Conservation (phyloP, 2,329 filamentous ascomycete genomes). For the Aspergillus sclerotialis region DNA sequence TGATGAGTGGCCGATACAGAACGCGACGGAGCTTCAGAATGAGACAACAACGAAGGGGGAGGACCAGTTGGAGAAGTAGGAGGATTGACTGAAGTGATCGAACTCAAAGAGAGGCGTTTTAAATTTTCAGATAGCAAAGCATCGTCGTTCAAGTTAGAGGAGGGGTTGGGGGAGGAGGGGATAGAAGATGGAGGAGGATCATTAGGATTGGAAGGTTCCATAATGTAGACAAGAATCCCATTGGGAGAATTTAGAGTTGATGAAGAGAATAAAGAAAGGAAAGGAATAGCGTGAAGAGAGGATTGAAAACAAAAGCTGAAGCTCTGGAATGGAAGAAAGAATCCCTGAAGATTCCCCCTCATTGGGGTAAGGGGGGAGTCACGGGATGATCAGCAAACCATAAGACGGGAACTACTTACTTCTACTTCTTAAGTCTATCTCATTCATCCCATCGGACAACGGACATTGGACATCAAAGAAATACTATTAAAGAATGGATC, state of each 20-base stretch:
- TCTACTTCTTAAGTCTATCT: too few species aligned
- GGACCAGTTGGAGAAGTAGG: slow-evolving; percentile 19
- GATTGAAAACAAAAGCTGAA: too few species aligned
- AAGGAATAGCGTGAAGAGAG: background rate
- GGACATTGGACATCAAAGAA: too few species aligned
- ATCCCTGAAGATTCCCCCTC: slow-evolving; percentile 4
- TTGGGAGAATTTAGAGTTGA: slow-evolving; percentile 1
- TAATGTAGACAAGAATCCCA: slow-evolving; percentile 16
- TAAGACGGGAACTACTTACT: too few species aligned
- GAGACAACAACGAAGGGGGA: slow-evolving; percentile 18
- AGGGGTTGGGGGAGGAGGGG: slow-evolving; percentile 7
- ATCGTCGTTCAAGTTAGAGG: slow-evolving; percentile 11
- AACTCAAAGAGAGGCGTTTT: slow-evolving; percentile 16
- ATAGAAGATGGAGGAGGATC: slow-evolving; percentile 14
- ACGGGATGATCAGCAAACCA: slow-evolving; percentile 1
- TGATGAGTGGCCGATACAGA: slow-evolving; percentile 9
- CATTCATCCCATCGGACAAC: too few species aligned
- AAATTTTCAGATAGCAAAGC: slow-evolving; percentile 23
- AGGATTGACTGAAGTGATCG: slow-evolving; percentile 13
- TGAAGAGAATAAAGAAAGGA: background rate
- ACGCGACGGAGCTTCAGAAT: slow-evolving; percentile 16
- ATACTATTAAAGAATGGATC: too few species aligned
- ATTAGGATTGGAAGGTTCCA: slow-evolving; percentile 24
- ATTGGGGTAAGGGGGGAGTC: slow-evolving; percentile 12
- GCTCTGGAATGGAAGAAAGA: background rate